phyloP scores from a whole-genome alignment of 495 filamentous ascomycete genomes.

The Tuber magnatum region DNA sequence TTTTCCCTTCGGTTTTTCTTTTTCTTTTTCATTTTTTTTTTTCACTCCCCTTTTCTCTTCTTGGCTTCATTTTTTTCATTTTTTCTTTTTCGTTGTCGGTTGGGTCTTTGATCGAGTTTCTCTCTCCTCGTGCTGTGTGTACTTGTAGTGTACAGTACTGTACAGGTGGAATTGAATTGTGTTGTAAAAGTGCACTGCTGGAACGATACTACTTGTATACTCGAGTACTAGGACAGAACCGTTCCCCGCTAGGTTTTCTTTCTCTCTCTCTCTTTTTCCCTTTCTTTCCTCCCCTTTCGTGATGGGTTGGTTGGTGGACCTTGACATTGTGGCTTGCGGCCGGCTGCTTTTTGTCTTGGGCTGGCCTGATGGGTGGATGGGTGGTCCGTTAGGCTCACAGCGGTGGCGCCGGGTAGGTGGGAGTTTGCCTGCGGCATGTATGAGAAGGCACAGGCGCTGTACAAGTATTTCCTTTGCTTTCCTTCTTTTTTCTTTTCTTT shows the following conservation, averaged over 20 bases:
- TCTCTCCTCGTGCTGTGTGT: too few relatives aligned
- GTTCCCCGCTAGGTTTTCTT: too few relatives aligned
- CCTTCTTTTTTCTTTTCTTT: not conserved
- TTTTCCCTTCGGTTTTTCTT: too few relatives aligned
- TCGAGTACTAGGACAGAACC: too few relatives aligned
- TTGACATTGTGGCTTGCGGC: not conserved
- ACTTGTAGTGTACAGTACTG: too few relatives aligned
- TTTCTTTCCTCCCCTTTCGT: not conserved
- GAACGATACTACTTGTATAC: too few relatives aligned
- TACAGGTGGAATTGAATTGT: too few relatives aligned
- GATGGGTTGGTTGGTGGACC: not conserved
- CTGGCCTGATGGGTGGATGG: not conserved
- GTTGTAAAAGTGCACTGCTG: too few relatives aligned
- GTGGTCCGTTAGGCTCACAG: not conserved
- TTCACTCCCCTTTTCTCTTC: not conserved
- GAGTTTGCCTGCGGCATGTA: not conserved
- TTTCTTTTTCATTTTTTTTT: not conserved
- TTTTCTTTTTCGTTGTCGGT: too few relatives aligned
- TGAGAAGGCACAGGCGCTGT: not conserved
- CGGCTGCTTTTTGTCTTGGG: not conserved
- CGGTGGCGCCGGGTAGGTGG: not conserved
- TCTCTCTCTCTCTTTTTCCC: too few relatives aligned
- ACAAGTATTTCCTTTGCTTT: not conserved
- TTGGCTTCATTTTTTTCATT: not conserved
- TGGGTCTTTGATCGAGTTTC: too few relatives aligned